Base-by-base conservation (phyloP, 257 asterid genomes). In the Coffea eugenioides region DNA sequence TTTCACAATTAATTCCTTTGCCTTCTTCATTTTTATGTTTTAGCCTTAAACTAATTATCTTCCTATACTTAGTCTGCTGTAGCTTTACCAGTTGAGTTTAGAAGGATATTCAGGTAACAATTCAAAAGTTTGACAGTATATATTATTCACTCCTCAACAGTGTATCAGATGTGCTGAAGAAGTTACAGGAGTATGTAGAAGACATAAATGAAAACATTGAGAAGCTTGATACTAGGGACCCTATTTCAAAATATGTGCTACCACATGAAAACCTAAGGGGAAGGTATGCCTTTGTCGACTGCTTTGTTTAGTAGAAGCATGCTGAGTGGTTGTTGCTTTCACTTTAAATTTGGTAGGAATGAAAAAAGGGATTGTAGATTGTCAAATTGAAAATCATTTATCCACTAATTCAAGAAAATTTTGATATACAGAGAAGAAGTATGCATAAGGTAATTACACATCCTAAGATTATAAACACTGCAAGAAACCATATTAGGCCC, bases 221-320 rank as follows among this genome's bases (percentile, higher is more conserved):
- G 71, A 92, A 88, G 77, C 83, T 95, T 74, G 93, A 86, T 57
- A 77, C 88, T 2, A 87, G 97, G 61, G 98, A 98, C 9, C 96
- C 96, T 61, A 96, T 92, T 79, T 95, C 99, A 71, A 91, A 92
- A 79, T 95, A 95, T 82, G 88, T 83, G 73, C 88, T 95, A 79
- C 99, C 91, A n/a, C 98, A 95, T 69, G 99, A 95, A 90, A 90
- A 92, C 89, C 92, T 95, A 76, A 89, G 89, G 84, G 98, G 98
- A 89, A 91, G 97, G 99, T 95, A 84, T 61, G 85, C 69, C 69
- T 81, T 83, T 69, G 20, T 2, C 25, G 31, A 23, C 49, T 41
- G 43, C 21, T 52, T 49, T 8, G 43, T 49, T 73, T 39, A 15
- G 8, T 46, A 39, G 6, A 4, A 68, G 34, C 51, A 54, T 23